These are phyloP conservation scores for Puccinia brachypodii DNA, from an alignment of 1,284 basidiomycete species.

Conservation along the genomic window DNA sequence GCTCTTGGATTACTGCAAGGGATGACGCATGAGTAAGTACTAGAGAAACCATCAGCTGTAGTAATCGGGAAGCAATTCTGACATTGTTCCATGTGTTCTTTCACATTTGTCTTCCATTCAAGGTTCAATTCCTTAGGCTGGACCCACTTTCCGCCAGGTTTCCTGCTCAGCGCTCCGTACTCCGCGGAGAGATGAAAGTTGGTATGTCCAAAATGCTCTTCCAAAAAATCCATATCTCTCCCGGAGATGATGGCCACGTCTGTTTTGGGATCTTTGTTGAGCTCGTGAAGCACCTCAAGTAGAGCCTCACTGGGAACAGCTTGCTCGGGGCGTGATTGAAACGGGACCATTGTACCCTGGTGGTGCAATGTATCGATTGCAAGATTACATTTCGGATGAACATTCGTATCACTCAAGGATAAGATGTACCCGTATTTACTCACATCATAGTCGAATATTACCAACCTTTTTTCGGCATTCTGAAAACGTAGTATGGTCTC, in stretches of 20 bases:
- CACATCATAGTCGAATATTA: constrained; percentile 19
- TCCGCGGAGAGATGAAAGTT: constrained; percentile 57
- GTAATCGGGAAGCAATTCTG: background rate
- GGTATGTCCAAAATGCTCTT: constrained; percentile 55
- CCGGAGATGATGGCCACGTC: constrained; percentile 57
- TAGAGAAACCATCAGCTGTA: background rate
- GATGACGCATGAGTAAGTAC: background rate
- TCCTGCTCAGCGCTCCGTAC: constrained; percentile 56
- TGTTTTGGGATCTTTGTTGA: constrained; percentile 54
- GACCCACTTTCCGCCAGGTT: background rate
- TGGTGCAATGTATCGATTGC: background rate
- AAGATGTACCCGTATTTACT: background rate
- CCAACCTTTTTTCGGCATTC: background rate
- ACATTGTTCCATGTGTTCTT: background rate
- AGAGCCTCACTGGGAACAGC: constrained; percentile 55
- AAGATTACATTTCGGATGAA: background rate
- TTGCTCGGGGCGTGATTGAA: constrained; percentile 52
- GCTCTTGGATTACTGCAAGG: background rate
- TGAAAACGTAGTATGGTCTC: background rate
- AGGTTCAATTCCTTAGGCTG: background rate
- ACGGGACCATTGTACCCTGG: constrained; percentile 56
- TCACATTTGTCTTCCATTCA: background rate
- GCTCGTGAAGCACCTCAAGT: constrained; percentile 52
- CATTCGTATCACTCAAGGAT: background rate
- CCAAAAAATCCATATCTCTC: constrained; percentile 55